Conservation (phyloP, 177 flowering plant genomes). For the Vitis hybrid region DNA sequence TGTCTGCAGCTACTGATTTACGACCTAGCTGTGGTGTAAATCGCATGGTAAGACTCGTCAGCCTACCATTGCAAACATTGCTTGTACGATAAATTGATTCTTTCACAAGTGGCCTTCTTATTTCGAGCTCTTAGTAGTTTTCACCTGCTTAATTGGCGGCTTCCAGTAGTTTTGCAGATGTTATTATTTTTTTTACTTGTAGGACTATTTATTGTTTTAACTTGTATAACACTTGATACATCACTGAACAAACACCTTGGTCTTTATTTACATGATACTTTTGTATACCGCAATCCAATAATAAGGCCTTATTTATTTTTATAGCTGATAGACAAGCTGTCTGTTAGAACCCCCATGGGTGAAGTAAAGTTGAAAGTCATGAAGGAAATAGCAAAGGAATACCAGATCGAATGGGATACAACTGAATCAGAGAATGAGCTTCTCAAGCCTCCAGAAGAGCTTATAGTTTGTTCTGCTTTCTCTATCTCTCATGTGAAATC, state of each 20-base stretch:
- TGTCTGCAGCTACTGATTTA: constrained; percentile 80
- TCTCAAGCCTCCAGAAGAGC: constrained; percentile 88
- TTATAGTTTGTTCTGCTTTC: constrained; percentile 46
- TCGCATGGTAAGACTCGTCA: constrained; percentile 48
- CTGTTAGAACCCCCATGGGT: constrained; percentile 81
- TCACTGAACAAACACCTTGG: background rate
- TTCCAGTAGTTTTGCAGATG: background rate
- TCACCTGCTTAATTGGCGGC: too few relatives aligned
- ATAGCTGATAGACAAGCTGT: constrained; percentile 91
- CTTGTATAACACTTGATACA: too few relatives aligned
- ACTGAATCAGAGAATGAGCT: constrained; percentile 81
- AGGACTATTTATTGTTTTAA: too few relatives aligned
- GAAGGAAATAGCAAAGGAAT: constrained; percentile 98
- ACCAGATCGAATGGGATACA: constrained; percentile 87
- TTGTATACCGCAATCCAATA: background rate
- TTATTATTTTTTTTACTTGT: too few relatives aligned
- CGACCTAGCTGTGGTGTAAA: constrained; percentile 93
- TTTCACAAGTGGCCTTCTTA: too few relatives aligned
- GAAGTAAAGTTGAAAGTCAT: constrained; percentile 81
- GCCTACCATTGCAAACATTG: background rate
- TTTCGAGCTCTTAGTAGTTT: too few relatives aligned
- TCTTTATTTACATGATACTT: background rate
- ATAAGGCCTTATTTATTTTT: constrained; percentile 13
- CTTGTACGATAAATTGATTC: background rate
- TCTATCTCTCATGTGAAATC: constrained; percentile 6